phyloP scores from a whole-genome alignment of 2,329 filamentous ascomycete genomes.

The Venturia effusa region DNA sequence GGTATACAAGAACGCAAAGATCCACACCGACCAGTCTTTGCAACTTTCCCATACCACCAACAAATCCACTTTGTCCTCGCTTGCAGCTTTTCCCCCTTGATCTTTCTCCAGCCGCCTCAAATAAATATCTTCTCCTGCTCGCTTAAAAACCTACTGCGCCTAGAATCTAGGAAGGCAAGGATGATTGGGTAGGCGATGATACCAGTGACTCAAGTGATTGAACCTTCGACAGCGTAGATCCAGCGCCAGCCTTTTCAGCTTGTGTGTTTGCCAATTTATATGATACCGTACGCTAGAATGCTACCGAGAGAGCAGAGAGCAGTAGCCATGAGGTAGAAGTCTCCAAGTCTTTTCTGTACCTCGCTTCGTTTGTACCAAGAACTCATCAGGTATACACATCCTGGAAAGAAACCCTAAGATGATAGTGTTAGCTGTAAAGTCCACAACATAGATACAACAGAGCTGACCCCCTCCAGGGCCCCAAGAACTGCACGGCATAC shows the following conservation, averaged over 20 bases:
- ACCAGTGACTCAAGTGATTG: conserved; percentile 44
- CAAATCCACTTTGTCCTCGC: too few species aligned
- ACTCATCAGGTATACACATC: conserved; percentile 15
- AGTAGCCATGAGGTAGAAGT: background rate
- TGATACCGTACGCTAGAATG: background rate
- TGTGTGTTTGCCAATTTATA: background rate
- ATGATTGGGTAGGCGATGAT: conserved; percentile 45
- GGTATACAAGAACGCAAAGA: background rate
- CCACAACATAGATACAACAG: conserved; percentile 12
- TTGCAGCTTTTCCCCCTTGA: background rate
- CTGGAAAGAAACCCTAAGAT: conserved; percentile 11
- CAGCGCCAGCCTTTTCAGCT: conserved; percentile 47
- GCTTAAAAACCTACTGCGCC: conserved; percentile 36
- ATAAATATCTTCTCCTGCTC: conserved; percentile 42
- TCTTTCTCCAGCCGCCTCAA: conserved; percentile 29
- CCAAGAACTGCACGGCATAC: conserved; percentile 22
- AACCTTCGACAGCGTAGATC: conserved; percentile 46
- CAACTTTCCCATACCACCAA: background rate
- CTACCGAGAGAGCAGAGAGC: background rate
- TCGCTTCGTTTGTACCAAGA: conserved; percentile 16
- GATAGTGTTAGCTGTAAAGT: background rate
- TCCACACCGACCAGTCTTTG: background rate
- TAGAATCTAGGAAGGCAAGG: conserved; percentile 48
- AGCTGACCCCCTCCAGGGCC: conserved; percentile 18
- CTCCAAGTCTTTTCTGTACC: conserved; percentile 15